These are phyloP conservation scores for Saksenaea vasiformis DNA, from an alignment of 371 early-diverging fungal species.

Conservation along the genomic window DNA sequence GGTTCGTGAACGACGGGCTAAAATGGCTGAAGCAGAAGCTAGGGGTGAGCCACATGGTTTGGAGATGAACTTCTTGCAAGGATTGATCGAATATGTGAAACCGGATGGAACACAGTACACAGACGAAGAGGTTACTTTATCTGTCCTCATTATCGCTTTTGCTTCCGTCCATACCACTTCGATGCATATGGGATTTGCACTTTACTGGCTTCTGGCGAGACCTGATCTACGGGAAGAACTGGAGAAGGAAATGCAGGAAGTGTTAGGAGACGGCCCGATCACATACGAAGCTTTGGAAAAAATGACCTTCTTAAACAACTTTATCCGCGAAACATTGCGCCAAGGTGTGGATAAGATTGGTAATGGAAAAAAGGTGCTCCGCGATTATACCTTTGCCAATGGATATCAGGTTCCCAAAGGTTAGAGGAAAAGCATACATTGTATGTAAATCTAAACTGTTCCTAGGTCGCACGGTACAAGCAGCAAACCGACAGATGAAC, in stretches of 20 bases:
- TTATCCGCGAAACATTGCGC: constrained; percentile 35
- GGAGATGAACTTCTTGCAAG: constrained; percentile 28
- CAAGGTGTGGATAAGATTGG: constrained; percentile 39
- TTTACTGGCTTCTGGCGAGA: constrained; percentile 38
- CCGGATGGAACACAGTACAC: constrained; percentile 22
- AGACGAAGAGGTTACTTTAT: constrained; percentile 20
- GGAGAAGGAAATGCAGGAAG: constrained; percentile 30
- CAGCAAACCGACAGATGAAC: constrained; percentile 28
- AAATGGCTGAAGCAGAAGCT: constrained; percentile 6
- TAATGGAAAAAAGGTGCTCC: constrained; percentile 25
- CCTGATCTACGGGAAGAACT: constrained; percentile 30
- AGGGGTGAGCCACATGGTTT: constrained; percentile 8
- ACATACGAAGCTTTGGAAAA: constrained; percentile 24
- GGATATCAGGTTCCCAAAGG: constrained; percentile 43
- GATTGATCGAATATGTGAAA: constrained; percentile 22
- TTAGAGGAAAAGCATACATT: not conserved
- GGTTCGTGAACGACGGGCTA: constrained; percentile 17
- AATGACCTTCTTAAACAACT: constrained; percentile 36
- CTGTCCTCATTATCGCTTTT: constrained; percentile 36
- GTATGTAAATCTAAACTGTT: not conserved
- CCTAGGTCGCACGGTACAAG: constrained; percentile 24
- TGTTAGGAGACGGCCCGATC: constrained; percentile 25
- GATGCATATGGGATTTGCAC: constrained; percentile 22
- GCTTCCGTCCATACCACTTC: constrained; percentile 45
- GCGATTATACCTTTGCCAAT: constrained; percentile 32